phyloP scores from a whole-genome alignment of 2,329 filamentous ascomycete genomes.

The Colletotrichum australisinense region DNA sequence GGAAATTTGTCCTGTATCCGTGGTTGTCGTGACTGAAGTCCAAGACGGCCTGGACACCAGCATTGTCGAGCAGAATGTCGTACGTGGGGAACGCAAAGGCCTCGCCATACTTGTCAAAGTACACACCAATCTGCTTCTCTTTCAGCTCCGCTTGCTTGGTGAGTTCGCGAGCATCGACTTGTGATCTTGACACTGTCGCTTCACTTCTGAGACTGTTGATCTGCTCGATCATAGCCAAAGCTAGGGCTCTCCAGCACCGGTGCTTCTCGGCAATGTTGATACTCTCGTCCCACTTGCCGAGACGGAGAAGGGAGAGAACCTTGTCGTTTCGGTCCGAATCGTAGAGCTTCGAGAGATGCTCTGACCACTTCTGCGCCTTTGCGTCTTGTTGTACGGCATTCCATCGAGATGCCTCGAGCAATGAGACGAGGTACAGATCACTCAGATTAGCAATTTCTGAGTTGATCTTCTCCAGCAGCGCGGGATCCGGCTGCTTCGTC shows the following conservation, averaged over 20 bases:
- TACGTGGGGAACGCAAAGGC: slow-evolving; percentile 83
- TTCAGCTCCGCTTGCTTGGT: slow-evolving; percentile 58
- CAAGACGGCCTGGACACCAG: slow-evolving; percentile 76
- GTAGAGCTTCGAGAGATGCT: slow-evolving; percentile 61
- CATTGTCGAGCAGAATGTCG: slow-evolving; percentile 77
- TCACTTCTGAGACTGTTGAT: slow-evolving; percentile 49
- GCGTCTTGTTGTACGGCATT: slow-evolving; percentile 57
- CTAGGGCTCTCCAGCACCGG: slow-evolving; percentile 64
- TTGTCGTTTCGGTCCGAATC: slow-evolving; percentile 62
- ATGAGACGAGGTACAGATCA: slow-evolving; percentile 65
- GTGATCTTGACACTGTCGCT: slow-evolving; percentile 27
- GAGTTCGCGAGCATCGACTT: slow-evolving; percentile 44
- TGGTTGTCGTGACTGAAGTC: slow-evolving; percentile 76
- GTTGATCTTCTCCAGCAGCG: slow-evolving; percentile 58
- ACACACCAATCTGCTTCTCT: slow-evolving; percentile 57
- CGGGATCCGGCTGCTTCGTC: slow-evolving; percentile 49
- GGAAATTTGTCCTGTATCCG: slow-evolving; percentile 80
- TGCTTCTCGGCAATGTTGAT: slow-evolving; percentile 70
- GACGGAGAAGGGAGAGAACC: slow-evolving; percentile 63
- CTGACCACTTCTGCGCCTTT: slow-evolving; percentile 53
- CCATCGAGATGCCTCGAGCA: slow-evolving; percentile 66
- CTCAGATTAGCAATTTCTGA: slow-evolving; percentile 62
- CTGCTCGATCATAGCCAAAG: slow-evolving; percentile 66
- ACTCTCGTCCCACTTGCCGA: slow-evolving; percentile 67
- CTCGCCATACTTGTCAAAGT: slow-evolving; percentile 74